Conservation (phyloP, 83 land plant species). For the Picea engelmannii region DNA sequence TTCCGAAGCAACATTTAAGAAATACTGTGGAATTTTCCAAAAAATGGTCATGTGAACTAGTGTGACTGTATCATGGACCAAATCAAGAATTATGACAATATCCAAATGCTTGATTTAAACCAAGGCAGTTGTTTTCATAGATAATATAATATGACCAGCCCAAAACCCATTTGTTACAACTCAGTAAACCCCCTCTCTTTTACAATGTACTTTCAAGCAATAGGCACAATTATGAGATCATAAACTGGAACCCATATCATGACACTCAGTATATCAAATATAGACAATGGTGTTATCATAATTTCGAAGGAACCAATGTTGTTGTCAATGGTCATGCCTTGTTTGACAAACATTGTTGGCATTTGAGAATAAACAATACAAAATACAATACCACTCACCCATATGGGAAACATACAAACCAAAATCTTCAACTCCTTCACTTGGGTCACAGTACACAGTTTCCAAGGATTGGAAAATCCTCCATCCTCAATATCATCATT, state of each 20-base stretch:
- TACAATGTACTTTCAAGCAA: conserved; percentile 42
- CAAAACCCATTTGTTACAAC: conserved; percentile 53
- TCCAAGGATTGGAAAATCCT: conserved; percentile 30
- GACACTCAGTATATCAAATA: conserved; percentile 37
- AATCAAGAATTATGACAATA: too few species aligned
- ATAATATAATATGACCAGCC: conserved; percentile 38
- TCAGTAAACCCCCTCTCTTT: conserved; percentile 51
- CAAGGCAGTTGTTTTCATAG: conserved; percentile 57
- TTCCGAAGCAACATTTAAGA: conserved; percentile 22
- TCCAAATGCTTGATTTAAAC: conserved; percentile 36
- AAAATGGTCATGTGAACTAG: too few species aligned
- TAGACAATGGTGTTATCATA: conserved; percentile 33
- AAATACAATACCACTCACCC: conserved; percentile 38
- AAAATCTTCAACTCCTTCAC: conserved; percentile 49
- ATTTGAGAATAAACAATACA: conserved; percentile 19
- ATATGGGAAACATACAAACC: conserved; percentile 40
- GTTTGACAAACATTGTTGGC: too few species aligned
- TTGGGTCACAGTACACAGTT: conserved; percentile 45
- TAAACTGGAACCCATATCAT: conserved; percentile 41
- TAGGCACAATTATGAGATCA: conserved; percentile 36
- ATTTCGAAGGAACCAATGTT: conserved; percentile 7
- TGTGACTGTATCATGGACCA: too few species aligned
- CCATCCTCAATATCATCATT: conserved; percentile 17
- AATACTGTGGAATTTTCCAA: too few species aligned
- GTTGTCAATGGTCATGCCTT: too few species aligned